These are phyloP conservation scores for Verticillium nonalfalfae DNA, from an alignment of 2,329 filamentous ascomycete species.

Conservation along the genomic window DNA sequence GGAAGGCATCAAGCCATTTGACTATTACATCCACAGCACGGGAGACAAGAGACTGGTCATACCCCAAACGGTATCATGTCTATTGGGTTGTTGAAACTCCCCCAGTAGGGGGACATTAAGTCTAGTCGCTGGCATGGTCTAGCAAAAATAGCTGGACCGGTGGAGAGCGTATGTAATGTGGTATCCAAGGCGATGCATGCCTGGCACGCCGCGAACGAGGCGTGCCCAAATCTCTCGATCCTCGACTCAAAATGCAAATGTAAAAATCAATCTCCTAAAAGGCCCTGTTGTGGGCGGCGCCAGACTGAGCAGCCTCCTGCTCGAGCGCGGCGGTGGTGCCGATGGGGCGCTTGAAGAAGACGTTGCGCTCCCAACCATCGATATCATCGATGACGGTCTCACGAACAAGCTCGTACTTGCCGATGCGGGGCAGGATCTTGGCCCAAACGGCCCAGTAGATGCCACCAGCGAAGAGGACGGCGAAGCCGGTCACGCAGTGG, in stretches of 20 bases:
- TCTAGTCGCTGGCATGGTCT: neutral
- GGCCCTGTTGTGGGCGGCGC: neutral
- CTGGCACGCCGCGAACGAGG: neutral
- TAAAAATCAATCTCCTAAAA: neutral
- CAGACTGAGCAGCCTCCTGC: neutral
- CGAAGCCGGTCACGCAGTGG: constrained; percentile 51
- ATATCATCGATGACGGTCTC: constrained; percentile 47
- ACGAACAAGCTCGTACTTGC: constrained; percentile 48
- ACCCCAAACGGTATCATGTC: neutral
- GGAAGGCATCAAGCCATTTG: too few relatives aligned
- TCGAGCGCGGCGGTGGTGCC: neutral
- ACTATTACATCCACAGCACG: neutral
- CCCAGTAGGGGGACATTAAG: neutral
- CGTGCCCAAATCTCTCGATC: neutral
- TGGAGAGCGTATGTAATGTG: neutral
- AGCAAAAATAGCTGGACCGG: neutral
- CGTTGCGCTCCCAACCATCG: constrained; percentile 57
- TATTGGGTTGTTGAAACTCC: neutral
- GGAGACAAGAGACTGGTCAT: neutral
- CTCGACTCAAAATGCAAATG: neutral
- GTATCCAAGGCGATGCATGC: neutral
- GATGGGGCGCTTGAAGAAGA: constrained; percentile 40
- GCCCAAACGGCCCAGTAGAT: constrained; percentile 54
- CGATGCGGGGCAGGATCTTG: constrained; percentile 42
- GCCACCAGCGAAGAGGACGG: constrained; percentile 43